Evolutionary conservation across 1,284 basidiomycete species (phyloP).

Genomic region (Ganoderma lingzhi): DNA sequence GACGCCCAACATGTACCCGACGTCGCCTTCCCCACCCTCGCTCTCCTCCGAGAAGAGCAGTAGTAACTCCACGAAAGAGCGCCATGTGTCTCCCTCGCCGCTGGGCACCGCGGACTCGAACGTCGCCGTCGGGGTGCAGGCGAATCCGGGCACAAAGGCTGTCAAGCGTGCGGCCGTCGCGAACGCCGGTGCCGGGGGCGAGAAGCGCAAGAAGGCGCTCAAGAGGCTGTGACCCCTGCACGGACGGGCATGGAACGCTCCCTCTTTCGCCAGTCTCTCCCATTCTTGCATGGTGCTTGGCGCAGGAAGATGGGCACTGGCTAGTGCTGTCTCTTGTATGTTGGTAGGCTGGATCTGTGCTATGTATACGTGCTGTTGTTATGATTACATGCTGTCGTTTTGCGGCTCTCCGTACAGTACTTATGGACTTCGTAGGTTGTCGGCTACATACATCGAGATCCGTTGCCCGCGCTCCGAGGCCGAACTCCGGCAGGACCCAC

Average conservation of each 20-base stretch:
- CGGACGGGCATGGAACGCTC: not conserved
- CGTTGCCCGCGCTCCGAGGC: not conserved
- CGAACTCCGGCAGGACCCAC: not conserved
- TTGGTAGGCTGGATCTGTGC: conserved; percentile 2
- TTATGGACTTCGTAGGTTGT: not conserved
- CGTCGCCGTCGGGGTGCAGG: conserved; percentile 51
- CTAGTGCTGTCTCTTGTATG: not conserved
- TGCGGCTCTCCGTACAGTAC: too few species aligned
- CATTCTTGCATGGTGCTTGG: not conserved
- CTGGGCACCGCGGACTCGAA: conserved; percentile 75
- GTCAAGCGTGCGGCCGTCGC: conserved; percentile 71
- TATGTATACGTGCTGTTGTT: conserved; percentile 11
- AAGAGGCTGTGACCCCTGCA: conserved; percentile 65
- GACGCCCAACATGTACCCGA: conserved; percentile 48
- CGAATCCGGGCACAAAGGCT: conserved; percentile 57
- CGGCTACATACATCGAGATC: not conserved
- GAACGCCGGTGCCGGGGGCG: conserved; percentile 56
- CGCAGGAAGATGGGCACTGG: not conserved
- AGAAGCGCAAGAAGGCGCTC: conserved; percentile 86
- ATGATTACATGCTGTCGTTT: conserved; percentile 11
- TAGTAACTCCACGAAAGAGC: conserved; percentile 56
- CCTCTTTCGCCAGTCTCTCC: not conserved
- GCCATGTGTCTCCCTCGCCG: conserved; percentile 67
- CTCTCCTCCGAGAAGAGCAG: conserved; percentile 54
- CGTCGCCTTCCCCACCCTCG: conserved; percentile 45